A percentile compares a stretch with the other conserved stretches of the same genome.
Evolutionary conservation across 2,329 filamentous ascomycete genomes (phyloP).

Genomic region (Ceratocystis variospora): DNA sequence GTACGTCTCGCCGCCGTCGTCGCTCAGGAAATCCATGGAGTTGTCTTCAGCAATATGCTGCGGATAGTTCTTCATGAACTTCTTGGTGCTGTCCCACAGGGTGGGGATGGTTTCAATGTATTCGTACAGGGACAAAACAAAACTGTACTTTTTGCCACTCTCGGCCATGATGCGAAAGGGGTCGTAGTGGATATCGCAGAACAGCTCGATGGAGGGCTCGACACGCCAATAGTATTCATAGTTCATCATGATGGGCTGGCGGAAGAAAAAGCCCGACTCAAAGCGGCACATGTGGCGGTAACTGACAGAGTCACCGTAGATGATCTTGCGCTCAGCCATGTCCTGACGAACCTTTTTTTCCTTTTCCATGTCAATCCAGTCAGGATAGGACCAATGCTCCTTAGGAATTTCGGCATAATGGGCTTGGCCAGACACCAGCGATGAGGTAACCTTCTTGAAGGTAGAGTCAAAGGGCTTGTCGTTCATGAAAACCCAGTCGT

Average conservation of each 20-base stretch:
- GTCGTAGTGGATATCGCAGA: constrained; percentile 89
- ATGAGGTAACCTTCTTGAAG: constrained; percentile 83
- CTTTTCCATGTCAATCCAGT: constrained; percentile 90
- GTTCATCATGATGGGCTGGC: constrained; percentile 79
- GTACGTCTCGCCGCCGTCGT: constrained; percentile 82
- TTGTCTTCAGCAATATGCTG: constrained; percentile 77
- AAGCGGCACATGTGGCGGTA: constrained; percentile 99
- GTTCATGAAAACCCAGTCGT: constrained; percentile 99
- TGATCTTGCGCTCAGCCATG: constrained; percentile 89
- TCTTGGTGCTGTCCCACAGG: constrained; percentile 88
- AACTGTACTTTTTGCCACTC: constrained; percentile 96
- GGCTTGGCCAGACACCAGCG: constrained; percentile 83
- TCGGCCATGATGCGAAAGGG: constrained; percentile 95
- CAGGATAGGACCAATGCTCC: constrained; percentile 95
- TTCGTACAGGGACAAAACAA: constrained; percentile 88
- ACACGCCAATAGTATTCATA: constrained; percentile 99
- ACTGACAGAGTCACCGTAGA: constrained; percentile 92
- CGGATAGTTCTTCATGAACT: constrained; percentile 80
- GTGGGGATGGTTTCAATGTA: constrained; percentile 94
- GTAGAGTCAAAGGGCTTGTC: constrained; percentile 84
- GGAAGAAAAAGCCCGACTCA: constrained; percentile 99
- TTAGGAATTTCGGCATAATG: constrained; percentile 78
- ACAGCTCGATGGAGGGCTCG: constrained; percentile 91
- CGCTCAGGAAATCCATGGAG: constrained; percentile 79
- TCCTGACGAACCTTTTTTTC: constrained; percentile 82